Conservation (phyloP, 371 early-diverging fungal genomes). For the Mucor circinelloides region DNA sequence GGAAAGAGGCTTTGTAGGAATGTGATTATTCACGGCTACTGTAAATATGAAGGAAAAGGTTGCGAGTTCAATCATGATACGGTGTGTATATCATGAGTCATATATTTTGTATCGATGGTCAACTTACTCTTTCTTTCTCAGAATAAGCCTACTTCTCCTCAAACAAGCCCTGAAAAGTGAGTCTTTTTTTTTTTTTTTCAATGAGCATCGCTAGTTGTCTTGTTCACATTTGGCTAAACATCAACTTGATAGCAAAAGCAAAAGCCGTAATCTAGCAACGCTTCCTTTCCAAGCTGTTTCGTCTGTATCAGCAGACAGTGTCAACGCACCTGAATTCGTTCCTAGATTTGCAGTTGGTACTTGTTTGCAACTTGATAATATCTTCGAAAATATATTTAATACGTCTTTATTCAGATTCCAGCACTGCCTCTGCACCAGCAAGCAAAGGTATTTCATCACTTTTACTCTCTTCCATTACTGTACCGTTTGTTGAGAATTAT, state of each 20-base stretch:
- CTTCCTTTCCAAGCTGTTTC: constrained; percentile 48
- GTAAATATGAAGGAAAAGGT: constrained; percentile 82
- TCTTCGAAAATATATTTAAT: neutral
- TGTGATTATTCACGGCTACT: constrained; percentile 84
- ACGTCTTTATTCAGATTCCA: neutral
- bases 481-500: neutral
- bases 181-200: constrained; percentile 7
- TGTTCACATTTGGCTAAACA: neutral
- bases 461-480: neutral
- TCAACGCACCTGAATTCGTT: constrained; percentile 71
- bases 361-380: neutral
- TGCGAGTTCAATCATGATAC: constrained; percentile 86
- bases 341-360: constrained; percentile 47
- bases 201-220: neutral
- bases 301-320: constrained; percentile 59
- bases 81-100: constrained; percentile 34
- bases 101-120: neutral
- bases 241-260: constrained; percentile 41
- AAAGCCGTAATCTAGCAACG: constrained; percentile 58
- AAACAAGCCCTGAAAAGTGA: constrained; percentile 64
- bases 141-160: constrained; percentile 32
- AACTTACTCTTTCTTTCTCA: constrained; percentile 13
- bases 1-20: constrained; percentile 75
- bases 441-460: neutral
- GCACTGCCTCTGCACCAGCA: neutral